phyloP scores from a whole-genome alignment of 2,329 filamentous ascomycete genomes.

The Fusarium devonianum region DNA sequence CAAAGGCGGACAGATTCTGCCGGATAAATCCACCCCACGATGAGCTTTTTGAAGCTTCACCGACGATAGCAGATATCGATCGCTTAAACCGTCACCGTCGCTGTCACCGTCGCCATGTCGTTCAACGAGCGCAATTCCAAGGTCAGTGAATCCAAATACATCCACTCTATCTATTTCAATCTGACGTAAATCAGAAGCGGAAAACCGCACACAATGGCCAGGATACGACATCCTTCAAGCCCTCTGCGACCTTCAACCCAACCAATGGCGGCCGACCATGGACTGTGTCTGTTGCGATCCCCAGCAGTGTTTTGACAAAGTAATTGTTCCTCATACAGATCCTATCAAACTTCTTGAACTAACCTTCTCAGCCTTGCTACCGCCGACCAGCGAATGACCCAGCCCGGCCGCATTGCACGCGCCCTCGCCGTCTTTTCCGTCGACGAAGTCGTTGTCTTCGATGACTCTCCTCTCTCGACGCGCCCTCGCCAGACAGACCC shows the following conservation, averaged over 20 bases:
- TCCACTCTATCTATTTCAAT: background rate
- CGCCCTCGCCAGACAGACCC: slow-evolving; percentile 58
- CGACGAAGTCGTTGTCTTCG: slow-evolving; percentile 84
- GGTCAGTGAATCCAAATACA: slow-evolving; percentile 22
- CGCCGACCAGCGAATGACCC: slow-evolving; percentile 76
- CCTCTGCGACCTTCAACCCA: slow-evolving; percentile 73
- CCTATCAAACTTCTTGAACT: background rate
- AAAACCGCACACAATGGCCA: slow-evolving; percentile 54
- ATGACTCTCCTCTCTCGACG: slow-evolving; percentile 65
- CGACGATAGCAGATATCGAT: slow-evolving; percentile 6
- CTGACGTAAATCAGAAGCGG: slow-evolving; percentile 54
- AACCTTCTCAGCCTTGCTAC: slow-evolving; percentile 65
- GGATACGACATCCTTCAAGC: slow-evolving; percentile 63
- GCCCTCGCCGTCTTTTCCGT: slow-evolving; percentile 83
- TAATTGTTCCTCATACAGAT: slow-evolving; percentile 52
- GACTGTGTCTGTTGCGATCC: slow-evolving; percentile 80
- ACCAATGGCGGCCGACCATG: slow-evolving; percentile 68
- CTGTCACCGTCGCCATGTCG: slow-evolving; percentile 42
- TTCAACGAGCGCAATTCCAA: slow-evolving; percentile 45
- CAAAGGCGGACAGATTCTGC: slow-evolving; percentile 38
- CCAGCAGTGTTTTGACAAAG: slow-evolving; percentile 80
- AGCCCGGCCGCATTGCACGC: slow-evolving; percentile 79
- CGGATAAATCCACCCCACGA: slow-evolving; percentile 33
- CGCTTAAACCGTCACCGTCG: slow-evolving; percentile 1
- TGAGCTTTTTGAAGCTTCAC: slow-evolving; percentile 34